Evolutionary conservation across 2,329 filamentous ascomycete genomes (phyloP).

Genomic region (Setomelanomma holmii): DNA sequence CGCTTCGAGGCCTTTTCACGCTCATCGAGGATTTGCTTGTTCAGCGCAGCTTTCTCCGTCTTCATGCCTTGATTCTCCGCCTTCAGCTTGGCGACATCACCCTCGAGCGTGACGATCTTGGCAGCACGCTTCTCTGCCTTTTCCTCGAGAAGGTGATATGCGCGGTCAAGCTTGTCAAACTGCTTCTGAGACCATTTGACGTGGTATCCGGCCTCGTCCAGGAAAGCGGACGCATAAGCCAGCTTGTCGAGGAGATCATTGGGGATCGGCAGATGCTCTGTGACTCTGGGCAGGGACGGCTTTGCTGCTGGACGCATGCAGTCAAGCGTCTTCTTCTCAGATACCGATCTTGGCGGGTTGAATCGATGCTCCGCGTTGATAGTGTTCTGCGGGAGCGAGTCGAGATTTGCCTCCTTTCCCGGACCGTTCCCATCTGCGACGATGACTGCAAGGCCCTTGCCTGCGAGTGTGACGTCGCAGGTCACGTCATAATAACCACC

Average conservation of each 20-base stretch:
- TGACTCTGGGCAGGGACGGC: slow-evolving; percentile 1
- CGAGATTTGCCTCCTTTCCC: background rate
- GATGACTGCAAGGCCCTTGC: background rate
- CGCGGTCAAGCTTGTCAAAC: slow-evolving; percentile 5
- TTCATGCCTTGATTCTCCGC: slow-evolving; percentile 5
- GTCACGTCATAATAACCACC: slow-evolving; percentile 3
- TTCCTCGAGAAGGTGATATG: slow-evolving; percentile 5
- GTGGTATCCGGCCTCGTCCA: slow-evolving; percentile 7
- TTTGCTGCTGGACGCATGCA: slow-evolving; percentile 1
- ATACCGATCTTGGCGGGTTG: background rate
- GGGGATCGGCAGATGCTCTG: slow-evolving; percentile 2
- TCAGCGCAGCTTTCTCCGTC: slow-evolving; percentile 7
- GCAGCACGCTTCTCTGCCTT: slow-evolving; percentile 1
- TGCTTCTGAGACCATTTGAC: slow-evolving; percentile 5
- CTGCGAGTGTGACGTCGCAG: slow-evolving; percentile 1
- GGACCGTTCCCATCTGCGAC: background rate
- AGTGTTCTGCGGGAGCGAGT: background rate
- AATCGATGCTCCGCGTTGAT: slow-evolving; percentile 5
- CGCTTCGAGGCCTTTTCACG: background rate
- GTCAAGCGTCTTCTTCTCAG: background rate
- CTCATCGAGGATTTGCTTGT: slow-evolving; percentile 5
- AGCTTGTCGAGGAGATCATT: slow-evolving; percentile 3
- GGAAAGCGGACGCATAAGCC: slow-evolving; percentile 3
- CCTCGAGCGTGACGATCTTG: background rate
- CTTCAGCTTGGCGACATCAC: background rate